Conservation (phyloP, 2,329 filamentous ascomycete species). For the Xylariaceae sp. region DNA sequence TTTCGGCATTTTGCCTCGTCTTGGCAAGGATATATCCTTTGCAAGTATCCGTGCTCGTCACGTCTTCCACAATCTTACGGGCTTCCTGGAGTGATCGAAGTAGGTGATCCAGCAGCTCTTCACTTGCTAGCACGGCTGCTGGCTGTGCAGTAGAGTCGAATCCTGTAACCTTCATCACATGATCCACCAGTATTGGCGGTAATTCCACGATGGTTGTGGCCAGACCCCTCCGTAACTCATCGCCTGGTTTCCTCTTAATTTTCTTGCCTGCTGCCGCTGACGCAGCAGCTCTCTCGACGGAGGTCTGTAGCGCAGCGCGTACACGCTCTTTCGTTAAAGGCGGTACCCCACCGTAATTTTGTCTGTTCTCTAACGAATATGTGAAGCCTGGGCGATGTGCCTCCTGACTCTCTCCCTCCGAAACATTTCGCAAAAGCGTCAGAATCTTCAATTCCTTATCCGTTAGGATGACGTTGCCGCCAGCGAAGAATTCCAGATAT, state of each 20-base stretch:
- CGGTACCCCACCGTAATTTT: conserved; percentile 80
- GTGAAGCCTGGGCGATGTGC: conserved; percentile 74
- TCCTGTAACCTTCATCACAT: conserved; percentile 70
- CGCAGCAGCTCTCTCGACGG: conserved; percentile 60
- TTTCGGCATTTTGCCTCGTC: conserved; percentile 43
- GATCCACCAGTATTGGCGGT: conserved; percentile 85
- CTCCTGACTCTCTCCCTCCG: conserved; percentile 82
- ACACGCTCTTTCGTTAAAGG: conserved; percentile 74
- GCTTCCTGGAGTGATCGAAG: conserved; percentile 72
- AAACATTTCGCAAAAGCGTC: conserved; percentile 76
- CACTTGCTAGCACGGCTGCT: conserved; percentile 69
- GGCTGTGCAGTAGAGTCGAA: conserved; percentile 72
- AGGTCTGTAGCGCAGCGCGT: conserved; percentile 67
- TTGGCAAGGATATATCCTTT: conserved; percentile 90
- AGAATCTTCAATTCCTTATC: conserved; percentile 83
- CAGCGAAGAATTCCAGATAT: conserved; percentile 94
- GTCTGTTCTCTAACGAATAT: conserved; percentile 80
- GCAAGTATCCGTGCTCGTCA: conserved; percentile 66
- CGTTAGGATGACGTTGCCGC: conserved; percentile 92
- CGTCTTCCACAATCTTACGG: conserved; percentile 66
- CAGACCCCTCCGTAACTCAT: conserved; percentile 77
- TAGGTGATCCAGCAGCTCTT: conserved; percentile 66
- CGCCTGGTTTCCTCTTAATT: conserved; percentile 72
- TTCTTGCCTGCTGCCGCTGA: conserved; percentile 61
- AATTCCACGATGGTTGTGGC: conserved; percentile 86